Evolutionary conservation across 2,329 filamentous ascomycete genomes (phyloP).

Genomic region (Fusarium decemcellulare): DNA sequence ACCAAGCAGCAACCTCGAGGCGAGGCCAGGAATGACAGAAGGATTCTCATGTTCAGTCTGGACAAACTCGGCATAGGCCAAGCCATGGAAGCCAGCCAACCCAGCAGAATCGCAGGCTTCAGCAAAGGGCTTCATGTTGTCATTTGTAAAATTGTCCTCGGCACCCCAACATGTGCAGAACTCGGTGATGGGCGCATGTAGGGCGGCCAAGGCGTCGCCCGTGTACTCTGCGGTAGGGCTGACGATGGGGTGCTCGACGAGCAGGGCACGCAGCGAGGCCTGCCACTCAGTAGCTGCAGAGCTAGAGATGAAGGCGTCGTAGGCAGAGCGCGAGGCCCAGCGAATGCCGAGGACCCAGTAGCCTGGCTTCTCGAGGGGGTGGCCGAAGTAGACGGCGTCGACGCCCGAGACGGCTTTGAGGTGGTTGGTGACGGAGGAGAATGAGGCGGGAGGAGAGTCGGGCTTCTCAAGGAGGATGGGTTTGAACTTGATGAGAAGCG

Average conservation of each 20-base stretch:
- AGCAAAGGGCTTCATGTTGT: slow-evolving; percentile 49
- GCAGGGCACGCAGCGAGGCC: slow-evolving; percentile 52
- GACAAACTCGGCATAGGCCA: slow-evolving; percentile 52
- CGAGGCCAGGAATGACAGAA: slow-evolving; percentile 46
- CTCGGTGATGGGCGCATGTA: slow-evolving; percentile 56
- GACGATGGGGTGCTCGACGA: slow-evolving; percentile 45
- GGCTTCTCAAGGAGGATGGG: slow-evolving; percentile 43
- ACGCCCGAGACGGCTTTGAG: slow-evolving; percentile 52
- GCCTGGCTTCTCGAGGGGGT: slow-evolving; percentile 51
- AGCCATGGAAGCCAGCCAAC: slow-evolving; percentile 50
- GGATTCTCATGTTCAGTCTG: slow-evolving; percentile 48
- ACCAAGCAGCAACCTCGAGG: slow-evolving; percentile 53
- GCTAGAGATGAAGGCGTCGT: slow-evolving; percentile 58
- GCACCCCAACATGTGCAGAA: slow-evolving; percentile 54
- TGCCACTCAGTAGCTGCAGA: slow-evolving; percentile 58
- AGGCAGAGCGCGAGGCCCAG: slow-evolving; percentile 52
- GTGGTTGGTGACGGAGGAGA: slow-evolving; percentile 45
- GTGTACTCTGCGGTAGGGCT: slow-evolving; percentile 36
- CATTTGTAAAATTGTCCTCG: slow-evolving; percentile 49
- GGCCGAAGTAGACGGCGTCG: slow-evolving; percentile 52
- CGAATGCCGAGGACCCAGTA: slow-evolving; percentile 51
- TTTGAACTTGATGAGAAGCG: slow-evolving; percentile 52
- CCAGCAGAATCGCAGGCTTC: slow-evolving; percentile 38
- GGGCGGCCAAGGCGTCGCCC: slow-evolving; percentile 43
- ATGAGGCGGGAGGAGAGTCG: slow-evolving; percentile 45